phyloP scores from a whole-genome alignment of 352 stramenopile genomes.

The Phytophthora quininea region DNA sequence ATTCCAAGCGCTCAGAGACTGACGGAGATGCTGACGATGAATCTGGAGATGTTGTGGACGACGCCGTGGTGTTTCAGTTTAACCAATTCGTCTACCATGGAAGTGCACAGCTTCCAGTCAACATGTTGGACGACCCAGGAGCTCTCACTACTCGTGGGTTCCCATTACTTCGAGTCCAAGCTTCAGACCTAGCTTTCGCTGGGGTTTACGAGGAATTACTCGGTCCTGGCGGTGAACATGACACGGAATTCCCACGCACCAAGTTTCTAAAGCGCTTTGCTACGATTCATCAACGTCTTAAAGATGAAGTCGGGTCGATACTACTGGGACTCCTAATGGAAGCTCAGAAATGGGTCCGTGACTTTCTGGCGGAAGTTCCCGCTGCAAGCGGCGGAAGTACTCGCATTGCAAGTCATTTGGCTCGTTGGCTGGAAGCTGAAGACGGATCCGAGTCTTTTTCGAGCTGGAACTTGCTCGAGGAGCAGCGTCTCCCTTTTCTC shows the following conservation, averaged over 20 bases:
- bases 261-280: constrained; percentile 33
- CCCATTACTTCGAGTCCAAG: constrained; percentile 52
- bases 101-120: constrained; percentile 25
- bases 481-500: constrained; percentile 25
- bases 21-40: constrained; percentile 34
- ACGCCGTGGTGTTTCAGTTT: constrained; percentile 69
- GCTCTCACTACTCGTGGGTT: constrained; percentile 44
- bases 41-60: constrained; percentile 27
- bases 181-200: constrained; percentile 42
- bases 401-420: constrained; percentile 39
- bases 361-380: constrained; percentile 57
- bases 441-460: constrained; percentile 66
- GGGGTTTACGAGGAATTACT: constrained; percentile 42
- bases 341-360: constrained; percentile 58
- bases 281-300: constrained; percentile 33
- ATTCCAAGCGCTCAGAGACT: constrained; percentile 1
- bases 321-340: constrained; percentile 53
- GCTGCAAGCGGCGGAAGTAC: constrained; percentile 32
- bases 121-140: constrained; percentile 48
- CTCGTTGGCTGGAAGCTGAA: constrained; percentile 56
- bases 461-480: constrained; percentile 52
- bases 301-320: constrained; percentile 24
- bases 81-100: constrained; percentile 68
- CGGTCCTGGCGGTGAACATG: constrained; percentile 21
- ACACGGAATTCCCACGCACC: constrained; percentile 21